Base-by-base conservation (phyloP, 176 grass and related monocot species). In the Zizania latifolia region DNA sequence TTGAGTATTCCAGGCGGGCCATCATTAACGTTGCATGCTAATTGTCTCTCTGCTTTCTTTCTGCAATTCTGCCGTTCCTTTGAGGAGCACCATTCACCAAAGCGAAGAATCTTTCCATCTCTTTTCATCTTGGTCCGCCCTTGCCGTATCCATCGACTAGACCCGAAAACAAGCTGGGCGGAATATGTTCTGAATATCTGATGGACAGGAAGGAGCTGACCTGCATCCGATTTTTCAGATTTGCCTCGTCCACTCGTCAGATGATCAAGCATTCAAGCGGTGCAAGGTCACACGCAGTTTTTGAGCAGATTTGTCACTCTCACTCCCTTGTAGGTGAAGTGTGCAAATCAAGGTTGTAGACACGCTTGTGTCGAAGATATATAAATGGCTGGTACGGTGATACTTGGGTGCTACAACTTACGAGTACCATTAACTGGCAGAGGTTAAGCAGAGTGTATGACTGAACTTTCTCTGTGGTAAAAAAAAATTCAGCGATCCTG, bases 81-180 rank as follows among this genome's bases (percentile, higher is more conserved):
- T 62, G 13, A 61, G 62, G 39, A 86, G 17, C 13, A 86, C 65
- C 32, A 34, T 33, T 55, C 56, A 40, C 6, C 16, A 76, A 45
- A 62, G 33, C 36, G 34, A 57, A 13, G 71, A 76, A 76, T 86
- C 33, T 62, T 67, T 65, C 22, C 3, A 27, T 68, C 38, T 45
- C 38, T 57, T 58, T 26, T 57, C 5, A 12, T 7, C 10, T 14
- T 24, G 17, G 27, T 46, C 16, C 3, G 61, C 58, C 40, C 50
- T 78, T 45, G n/a, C 31, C 58, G 59, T 60, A 87, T 82, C 79
- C 59, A 60, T 59, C 50, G 43, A 87, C 29, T 71, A 65, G 36
- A 45, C 22, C 15, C 65, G 5, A 58, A 78, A 76, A 65, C 13
- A 75, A 77, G 77, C 29, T 71, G 45, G 30, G 23, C 6, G 12